phyloP scores from a whole-genome alignment of 805 yeast species.

The Wickerhamiella qilinensis region DNA sequence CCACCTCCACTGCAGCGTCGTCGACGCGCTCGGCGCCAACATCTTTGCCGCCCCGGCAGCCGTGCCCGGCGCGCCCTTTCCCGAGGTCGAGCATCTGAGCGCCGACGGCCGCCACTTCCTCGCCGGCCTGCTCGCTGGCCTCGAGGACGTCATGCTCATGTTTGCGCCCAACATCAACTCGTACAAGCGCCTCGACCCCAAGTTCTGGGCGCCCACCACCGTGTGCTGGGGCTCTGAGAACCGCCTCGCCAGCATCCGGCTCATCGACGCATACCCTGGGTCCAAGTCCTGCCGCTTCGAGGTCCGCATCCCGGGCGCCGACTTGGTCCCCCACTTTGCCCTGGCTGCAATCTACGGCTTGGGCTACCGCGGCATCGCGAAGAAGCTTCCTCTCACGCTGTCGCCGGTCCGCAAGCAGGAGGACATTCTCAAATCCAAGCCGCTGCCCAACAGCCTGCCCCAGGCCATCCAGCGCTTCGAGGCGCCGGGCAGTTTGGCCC shows the following conservation, averaged over 20 bases:
- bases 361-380: slow-evolving; percentile 19
- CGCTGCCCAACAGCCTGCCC: slow-evolving; percentile 17
- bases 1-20: slow-evolving; percentile 20
- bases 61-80: slow-evolving; percentile 16
- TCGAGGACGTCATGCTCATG: slow-evolving; percentile 22
- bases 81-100: slow-evolving; percentile 16
- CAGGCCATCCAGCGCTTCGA: slow-evolving; percentile 17
- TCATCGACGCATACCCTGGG: slow-evolving; percentile 17
- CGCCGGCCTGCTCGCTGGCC: slow-evolving; percentile 22
- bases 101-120: slow-evolving; percentile 19
- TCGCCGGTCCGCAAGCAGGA: slow-evolving; percentile 19
- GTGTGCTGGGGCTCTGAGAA: slow-evolving; percentile 23
- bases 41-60: slow-evolving; percentile 17
- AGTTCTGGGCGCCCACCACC: slow-evolving; percentile 24
- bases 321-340: slow-evolving; percentile 22
- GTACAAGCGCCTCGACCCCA: slow-evolving; percentile 22
- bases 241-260: slow-evolving; percentile 21
- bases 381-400: slow-evolving; percentile 12
- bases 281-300: slow-evolving; percentile 19
- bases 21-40: slow-evolving; percentile 10
- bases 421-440: slow-evolving; percentile 11
- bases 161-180: slow-evolving; percentile 23
- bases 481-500: slow-evolving; percentile 15
- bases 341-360: slow-evolving; percentile 21
- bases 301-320: slow-evolving; percentile 25